Percentiles rank a stretch among this genome's conserved stretches.
Conservation (phyloP, 768 basidiomycete species). For the Lentinus tigrinus region DNA sequence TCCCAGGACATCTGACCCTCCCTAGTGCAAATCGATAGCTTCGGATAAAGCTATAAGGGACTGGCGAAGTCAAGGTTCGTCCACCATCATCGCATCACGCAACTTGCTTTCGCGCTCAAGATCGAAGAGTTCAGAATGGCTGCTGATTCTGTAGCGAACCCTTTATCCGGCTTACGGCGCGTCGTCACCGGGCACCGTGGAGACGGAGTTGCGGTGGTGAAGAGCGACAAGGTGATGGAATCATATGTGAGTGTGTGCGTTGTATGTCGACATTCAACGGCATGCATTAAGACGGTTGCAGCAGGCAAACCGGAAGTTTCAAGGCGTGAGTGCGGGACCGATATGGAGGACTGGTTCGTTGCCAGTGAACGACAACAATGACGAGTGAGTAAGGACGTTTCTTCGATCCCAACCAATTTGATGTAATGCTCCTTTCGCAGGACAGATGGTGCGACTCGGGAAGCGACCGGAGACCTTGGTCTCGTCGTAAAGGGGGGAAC, state of each 20-base stretch:
- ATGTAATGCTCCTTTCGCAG: too few species aligned
- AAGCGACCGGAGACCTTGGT: slow-evolving; percentile 38
- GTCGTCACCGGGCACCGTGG: slow-evolving; percentile 51
- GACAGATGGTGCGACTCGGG: slow-evolving; percentile 46
- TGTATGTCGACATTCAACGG: neutral
- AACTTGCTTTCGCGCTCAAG: neutral
- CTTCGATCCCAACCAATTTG: too few species aligned
- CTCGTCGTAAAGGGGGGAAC: slow-evolving; percentile 45
- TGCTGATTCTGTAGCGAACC: neutral
- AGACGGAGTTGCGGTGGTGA: slow-evolving; percentile 41
- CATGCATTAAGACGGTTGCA: neutral
- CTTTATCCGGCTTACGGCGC: slow-evolving; percentile 34
- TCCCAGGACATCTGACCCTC: too few species aligned
- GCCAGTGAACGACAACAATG: slow-evolving; percentile 58
- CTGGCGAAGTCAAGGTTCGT: too few species aligned
- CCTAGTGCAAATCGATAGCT: too few species aligned
- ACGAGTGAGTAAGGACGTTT: slow-evolving; percentile 28
- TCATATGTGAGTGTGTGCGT: slow-evolving; percentile 26
- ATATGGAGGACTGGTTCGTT: slow-evolving; percentile 52
- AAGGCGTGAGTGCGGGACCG: slow-evolving; percentile 30
- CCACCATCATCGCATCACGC: too few species aligned
- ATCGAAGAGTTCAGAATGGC: neutral
- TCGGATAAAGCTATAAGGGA: too few species aligned
- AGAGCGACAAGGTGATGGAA: slow-evolving; percentile 33
- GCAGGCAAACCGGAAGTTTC: slow-evolving; percentile 27